These are phyloP conservation scores for Nicotiana knightiana DNA, from an alignment of 257 asterid species.

Conservation along the genomic window DNA sequence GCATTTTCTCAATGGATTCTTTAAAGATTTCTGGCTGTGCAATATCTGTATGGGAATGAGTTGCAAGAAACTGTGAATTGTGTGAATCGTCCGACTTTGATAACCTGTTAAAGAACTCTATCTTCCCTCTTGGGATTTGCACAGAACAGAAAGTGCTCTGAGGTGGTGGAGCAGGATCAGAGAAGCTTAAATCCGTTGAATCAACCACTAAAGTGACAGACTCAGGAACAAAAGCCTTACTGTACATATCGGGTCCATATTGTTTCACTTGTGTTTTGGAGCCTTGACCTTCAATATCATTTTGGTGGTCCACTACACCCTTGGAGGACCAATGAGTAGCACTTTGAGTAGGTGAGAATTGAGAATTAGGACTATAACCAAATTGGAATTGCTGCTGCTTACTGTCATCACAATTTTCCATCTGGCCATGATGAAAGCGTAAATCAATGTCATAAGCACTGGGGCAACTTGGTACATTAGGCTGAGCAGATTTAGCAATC, in stretches of 20 bases:
- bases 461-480: conserved; percentile 27
- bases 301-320: conserved; percentile 32
- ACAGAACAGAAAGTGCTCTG: conserved; percentile 70
- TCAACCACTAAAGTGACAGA: conserved; percentile 41
- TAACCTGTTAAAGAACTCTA: conserved; percentile 55
- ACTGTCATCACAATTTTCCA: conserved; percentile 28
- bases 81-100: conserved; percentile 93
- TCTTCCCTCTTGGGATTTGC: conserved; percentile 72
- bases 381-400: conserved; percentile 30
- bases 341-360: conserved; percentile 33
- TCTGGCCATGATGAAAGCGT: conserved; percentile 28
- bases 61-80: conserved; percentile 57
- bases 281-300: conserved; percentile 31
- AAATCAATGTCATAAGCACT: conserved; percentile 32
- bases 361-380: conserved; percentile 28
- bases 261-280: background rate
- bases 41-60: conserved; percentile 40
- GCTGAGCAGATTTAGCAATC: conserved; percentile 32
- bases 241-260: background rate
- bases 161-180: conserved; percentile 46
- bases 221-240: conserved; percentile 33
- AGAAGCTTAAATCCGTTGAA: conserved; percentile 44
- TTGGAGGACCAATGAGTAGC: conserved; percentile 28
- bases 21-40: conserved; percentile 36
- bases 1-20: conserved; percentile 39